Evolutionary conservation across 495 filamentous ascomycete species (phyloP), one percentile per base, ranked within the genome.

Genomic region (Penicillium samsonianum): DNA sequence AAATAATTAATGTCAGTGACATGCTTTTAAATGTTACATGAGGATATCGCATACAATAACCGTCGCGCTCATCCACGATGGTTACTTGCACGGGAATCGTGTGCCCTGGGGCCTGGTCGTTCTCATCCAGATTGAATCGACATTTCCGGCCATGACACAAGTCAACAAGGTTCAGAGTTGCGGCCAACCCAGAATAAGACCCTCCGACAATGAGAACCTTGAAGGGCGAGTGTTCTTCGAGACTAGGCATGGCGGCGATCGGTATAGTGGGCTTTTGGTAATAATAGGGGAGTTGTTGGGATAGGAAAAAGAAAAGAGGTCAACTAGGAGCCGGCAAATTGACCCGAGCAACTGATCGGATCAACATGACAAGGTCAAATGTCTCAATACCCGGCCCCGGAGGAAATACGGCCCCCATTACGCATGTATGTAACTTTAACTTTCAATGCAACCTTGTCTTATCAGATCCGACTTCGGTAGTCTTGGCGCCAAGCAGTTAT

Each of bases 1-100:
- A 20, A 23, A 50, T 25, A 3, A 20, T 25, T 38, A 37, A 8
- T 17, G 31, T 35, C 35, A 38, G 19, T 50, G 20, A 37, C 19
- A 7, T 25, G 2, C 23, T 46, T 26, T 17, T 14, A 9, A 9
- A 12, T 49, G 12, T 23, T 14, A 30, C 45, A 16, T 47, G 12
- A 64, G 0, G 14, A 41, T 19, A 25, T 14, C 6, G 75, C 65
- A 61, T 57, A 85, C 82, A 86, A 64, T 77, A 85, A 20, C 84
- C 84, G 71, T 87, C 84, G 23, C 80, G 71, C 59, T 86, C 82
- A 56, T 87, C 84, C 10, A 86, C 75, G 20, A 87, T 76, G 16
- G 82, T 86, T 44, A 86, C 78, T 31, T 83, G 49, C 5, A 51
- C 72, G 17, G 84, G 55, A 6, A 73, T 64, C 17, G 77, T 71